Percentiles rank a stretch among this genome's conserved stretches.
Evolutionary conservation across 2,329 filamentous ascomycete genomes (phyloP).

Genomic region (Apiospora sp.): DNA sequence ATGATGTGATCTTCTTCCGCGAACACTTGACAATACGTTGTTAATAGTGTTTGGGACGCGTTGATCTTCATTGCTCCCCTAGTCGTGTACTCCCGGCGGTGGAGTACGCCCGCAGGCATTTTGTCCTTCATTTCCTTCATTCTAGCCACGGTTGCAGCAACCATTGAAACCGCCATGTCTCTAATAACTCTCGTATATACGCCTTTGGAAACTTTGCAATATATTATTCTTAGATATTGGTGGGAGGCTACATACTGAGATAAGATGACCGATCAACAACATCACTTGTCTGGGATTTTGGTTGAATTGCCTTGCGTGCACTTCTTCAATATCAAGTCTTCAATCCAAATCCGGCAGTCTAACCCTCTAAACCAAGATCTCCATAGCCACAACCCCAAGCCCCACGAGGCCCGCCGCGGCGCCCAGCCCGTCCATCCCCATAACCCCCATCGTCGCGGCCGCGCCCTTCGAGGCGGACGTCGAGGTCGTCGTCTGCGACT

Average conservation of each 20-base stretch:
- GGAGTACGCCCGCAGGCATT: slow-evolving; percentile 72
- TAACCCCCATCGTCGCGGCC: neutral
- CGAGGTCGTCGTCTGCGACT: too few relatives aligned
- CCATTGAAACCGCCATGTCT: slow-evolving; percentile 85
- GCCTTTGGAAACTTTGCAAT: too few relatives aligned
- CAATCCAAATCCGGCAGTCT: too few relatives aligned
- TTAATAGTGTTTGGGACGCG: too few relatives aligned
- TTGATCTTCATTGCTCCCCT: slow-evolving; percentile 71
- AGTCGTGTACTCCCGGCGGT: slow-evolving; percentile 61
- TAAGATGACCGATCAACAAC: too few relatives aligned
- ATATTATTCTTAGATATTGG: too few relatives aligned
- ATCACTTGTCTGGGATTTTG: too few relatives aligned
- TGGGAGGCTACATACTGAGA: too few relatives aligned
- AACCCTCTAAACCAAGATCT: neutral
- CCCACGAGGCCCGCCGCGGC: neutral
- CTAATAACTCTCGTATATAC: slow-evolving; percentile 55
- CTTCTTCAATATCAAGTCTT: too few relatives aligned
- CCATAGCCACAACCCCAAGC: neutral
- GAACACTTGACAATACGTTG: too few relatives aligned
- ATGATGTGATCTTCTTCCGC: too few relatives aligned
- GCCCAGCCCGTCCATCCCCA: neutral
- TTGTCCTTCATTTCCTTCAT: slow-evolving; percentile 73
- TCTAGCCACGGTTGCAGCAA: slow-evolving; percentile 71
- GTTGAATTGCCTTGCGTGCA: too few relatives aligned
- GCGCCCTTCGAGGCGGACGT: neutral